Conservation (phyloP, 1,284 basidiomycete genomes). For the Chondrostereum purpureum region DNA sequence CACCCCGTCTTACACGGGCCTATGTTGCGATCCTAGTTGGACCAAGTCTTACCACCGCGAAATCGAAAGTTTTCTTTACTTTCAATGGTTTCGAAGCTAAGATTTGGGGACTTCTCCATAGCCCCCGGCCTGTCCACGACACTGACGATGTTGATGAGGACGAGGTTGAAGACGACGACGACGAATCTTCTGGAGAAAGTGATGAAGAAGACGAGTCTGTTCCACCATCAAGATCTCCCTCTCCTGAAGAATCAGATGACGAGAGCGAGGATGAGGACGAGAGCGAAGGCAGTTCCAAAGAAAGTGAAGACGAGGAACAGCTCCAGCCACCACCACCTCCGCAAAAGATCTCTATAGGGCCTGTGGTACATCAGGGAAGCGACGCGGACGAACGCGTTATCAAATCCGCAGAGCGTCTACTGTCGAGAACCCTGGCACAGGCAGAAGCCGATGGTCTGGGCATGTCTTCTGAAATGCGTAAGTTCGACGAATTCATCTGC, state of each 20-base stretch:
- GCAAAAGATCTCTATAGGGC: constrained; percentile 15
- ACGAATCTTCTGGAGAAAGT: constrained; percentile 11
- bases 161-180: constrained; percentile 15
- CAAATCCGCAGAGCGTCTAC: constrained; percentile 48
- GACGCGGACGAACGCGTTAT: constrained; percentile 43
- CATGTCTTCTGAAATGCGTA: constrained; percentile 57
- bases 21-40: constrained; percentile 61
- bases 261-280: constrained; percentile 20
- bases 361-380: constrained; percentile 12
- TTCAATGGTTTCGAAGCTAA: constrained; percentile 57
- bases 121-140: constrained; percentile 13
- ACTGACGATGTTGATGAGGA: constrained; percentile 16
- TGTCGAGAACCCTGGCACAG: constrained; percentile 55
- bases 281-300: constrained; percentile 20
- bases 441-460: constrained; percentile 49
- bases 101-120: constrained; percentile 43
- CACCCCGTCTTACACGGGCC: constrained; percentile 17
- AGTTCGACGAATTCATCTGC: constrained; percentile 14
- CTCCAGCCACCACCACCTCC: constrained; percentile 11
- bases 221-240: no score
- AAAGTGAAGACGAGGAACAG: constrained; percentile 17
- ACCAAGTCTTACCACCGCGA: constrained; percentile 51
- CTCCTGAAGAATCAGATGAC: constrained; percentile 18
- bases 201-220: constrained; percentile 18
- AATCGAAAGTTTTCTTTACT: constrained; percentile 51